Base-by-base conservation (phyloP, 106 monocot genomes). In the Hemerocallis citrina region DNA sequence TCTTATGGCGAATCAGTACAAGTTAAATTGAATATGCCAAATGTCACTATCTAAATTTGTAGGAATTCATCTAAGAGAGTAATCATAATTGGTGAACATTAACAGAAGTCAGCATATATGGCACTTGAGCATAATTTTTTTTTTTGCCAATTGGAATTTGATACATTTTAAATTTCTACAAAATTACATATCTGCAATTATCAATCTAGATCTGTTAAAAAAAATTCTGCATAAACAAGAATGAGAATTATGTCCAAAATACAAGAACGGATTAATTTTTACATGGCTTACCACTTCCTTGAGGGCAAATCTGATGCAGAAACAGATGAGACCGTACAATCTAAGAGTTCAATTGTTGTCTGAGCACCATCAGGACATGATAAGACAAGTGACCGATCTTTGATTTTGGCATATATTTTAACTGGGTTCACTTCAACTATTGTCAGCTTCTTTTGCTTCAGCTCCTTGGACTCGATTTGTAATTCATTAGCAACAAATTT, bases 361-460 rank as follows among this genome's bases (percentile, higher is more conserved):
- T 81, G 69, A 65, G 60, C 54, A 52, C 82, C 82, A 70, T 82
- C 74, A 7, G 10, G 41, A 54, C 75, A 85, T 59, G 61, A 76
- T 47, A 93, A 62, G 24, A 75, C 69, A 11, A 93, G 59, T 3
- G 46, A 66, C 7, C 72, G 72, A 27, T 72, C 82, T 64, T 77
- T 75, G 16, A 93, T 79, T 71, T 80, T 79, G 23, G 85, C 93
- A 64, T 66, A 59, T 69, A 71, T 93, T 60, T 73, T 93, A 40
- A 70, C 70, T 61, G 93, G 93, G 15, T 68, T 56, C 54, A 93
- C 93, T 58, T 93, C 85, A 1, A 88, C 36, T 37, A 62, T 66
- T 33, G 64, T 72, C 33, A 63, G 72, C 59, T 75, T 82, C 57
- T 79, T 84, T n/a, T 64, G 55, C 41, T 73, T 85, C 34, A 48